phyloP scores from a whole-genome alignment of 331 rosid genomes.

The Pyracantha coccinea region DNA sequence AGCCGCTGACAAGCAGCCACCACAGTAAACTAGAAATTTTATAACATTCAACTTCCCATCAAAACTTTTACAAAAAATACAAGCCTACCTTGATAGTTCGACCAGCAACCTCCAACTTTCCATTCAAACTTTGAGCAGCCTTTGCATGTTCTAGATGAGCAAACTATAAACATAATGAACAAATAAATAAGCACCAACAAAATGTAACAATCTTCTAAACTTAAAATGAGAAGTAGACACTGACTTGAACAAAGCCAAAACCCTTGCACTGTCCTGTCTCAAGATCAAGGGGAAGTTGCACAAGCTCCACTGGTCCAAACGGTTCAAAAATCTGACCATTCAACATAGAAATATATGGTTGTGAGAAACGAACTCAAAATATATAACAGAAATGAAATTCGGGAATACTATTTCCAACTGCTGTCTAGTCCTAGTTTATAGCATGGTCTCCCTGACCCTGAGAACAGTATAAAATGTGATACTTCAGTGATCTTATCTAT shows the following conservation, averaged over 20 bases:
- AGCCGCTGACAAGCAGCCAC: not conserved
- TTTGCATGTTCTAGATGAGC: constrained; percentile 91
- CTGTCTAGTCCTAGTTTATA: not conserved
- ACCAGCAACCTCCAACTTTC: constrained; percentile 91
- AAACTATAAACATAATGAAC: constrained; percentile 51
- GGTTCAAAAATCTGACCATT: constrained; percentile 80
- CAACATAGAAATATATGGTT: constrained; percentile 2
- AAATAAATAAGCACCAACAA: constrained; percentile 2
- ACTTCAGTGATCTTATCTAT: too few relatives aligned
- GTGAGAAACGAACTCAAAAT: constrained; percentile 2
- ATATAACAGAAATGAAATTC: not conserved
- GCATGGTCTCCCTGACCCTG: not conserved
- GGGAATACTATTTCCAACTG: not conserved
- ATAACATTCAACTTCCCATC: not conserved
- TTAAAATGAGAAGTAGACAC: constrained; percentile 21
- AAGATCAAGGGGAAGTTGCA: constrained; percentile 86
- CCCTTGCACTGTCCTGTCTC: constrained; percentile 99
- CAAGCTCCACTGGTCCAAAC: constrained; percentile 93
- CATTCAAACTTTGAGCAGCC: constrained; percentile 96
- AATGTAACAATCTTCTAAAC: not conserved
- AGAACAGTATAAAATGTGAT: not conserved
- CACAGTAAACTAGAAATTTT: not conserved
- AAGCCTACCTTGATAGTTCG: constrained; percentile 72
- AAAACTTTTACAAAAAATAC: not conserved
- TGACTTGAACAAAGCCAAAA: constrained; percentile 92